These are phyloP conservation scores for Rutstroemia sp. DNA, from an alignment of 2,329 filamentous ascomycete genomes.

Conservation along the genomic window DNA sequence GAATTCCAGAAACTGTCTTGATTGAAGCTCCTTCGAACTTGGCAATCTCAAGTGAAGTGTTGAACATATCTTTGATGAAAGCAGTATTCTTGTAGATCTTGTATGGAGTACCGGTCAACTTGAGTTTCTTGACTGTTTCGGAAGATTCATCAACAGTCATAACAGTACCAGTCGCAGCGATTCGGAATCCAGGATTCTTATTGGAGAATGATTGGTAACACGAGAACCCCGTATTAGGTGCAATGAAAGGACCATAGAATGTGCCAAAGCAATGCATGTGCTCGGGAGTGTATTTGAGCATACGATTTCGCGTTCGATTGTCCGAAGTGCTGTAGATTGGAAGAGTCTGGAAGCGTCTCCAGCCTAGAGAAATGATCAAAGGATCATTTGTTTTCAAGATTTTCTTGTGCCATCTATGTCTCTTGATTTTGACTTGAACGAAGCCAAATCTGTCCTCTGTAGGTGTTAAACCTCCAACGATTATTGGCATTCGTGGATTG, in stretches of 20 bases:
- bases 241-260: constrained; percentile 89
- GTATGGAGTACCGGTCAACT: constrained; percentile 86
- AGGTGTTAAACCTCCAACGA: constrained; percentile 84
- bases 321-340: constrained; percentile 95
- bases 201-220: constrained; percentile 86
- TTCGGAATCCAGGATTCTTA: constrained; percentile 81
- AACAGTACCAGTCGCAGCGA: constrained; percentile 90
- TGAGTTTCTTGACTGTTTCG: constrained; percentile 99
- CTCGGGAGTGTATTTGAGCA: constrained; percentile 98
- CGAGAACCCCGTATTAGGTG: constrained; percentile 92
- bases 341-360: constrained; percentile 87
- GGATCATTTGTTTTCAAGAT: constrained; percentile 98
- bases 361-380: constrained; percentile 92
- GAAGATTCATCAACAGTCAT: constrained; percentile 90
- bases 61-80: constrained; percentile 99
- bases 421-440: constrained; percentile 92
- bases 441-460: constrained; percentile 96
- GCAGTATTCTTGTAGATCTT: constrained; percentile 99
- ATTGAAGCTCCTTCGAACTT: constrained; percentile 97
- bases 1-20: constrained; percentile 89
- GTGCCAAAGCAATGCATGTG: constrained; percentile 99
- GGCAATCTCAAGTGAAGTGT: constrained; percentile 82
- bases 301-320: constrained; percentile 85
- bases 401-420: constrained; percentile 98
- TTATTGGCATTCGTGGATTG: constrained; percentile 71